These are phyloP conservation scores for Lactarius sanguifluus DNA, from an alignment of 768 basidiomycete genomes.

Conservation along the genomic window DNA sequence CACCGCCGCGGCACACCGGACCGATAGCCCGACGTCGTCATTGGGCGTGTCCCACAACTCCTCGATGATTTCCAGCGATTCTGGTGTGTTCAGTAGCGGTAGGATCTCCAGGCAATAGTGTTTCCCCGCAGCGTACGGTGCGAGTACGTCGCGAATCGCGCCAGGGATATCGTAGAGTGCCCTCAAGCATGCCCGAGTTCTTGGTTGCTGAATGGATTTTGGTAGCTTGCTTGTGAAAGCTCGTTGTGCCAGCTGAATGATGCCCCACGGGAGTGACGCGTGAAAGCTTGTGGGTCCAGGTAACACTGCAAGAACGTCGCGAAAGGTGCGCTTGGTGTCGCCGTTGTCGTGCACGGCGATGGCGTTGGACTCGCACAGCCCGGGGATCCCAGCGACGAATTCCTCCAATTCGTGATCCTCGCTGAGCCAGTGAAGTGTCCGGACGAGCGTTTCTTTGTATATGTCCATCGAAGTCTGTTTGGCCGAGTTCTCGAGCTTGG, in stretches of 20 bases:
- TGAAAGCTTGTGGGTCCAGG: constrained; percentile 6
- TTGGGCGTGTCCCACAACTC: background rate
- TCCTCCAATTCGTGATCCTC: background rate
- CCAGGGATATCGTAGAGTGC: constrained; percentile 3
- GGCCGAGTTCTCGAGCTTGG: background rate
- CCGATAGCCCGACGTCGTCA: background rate
- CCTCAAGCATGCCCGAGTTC: background rate
- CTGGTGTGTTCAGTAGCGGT: background rate
- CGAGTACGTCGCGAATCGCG: background rate
- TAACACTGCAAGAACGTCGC: constrained; percentile 2
- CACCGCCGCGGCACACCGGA: background rate
- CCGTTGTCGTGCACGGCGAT: background rate
- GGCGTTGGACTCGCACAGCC: background rate
- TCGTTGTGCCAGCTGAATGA: background rate
- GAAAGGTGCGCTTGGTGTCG: background rate
- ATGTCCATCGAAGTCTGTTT: background rate
- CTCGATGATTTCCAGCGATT: background rate
- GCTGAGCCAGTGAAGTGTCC: background rate
- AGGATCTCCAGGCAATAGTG: background rate
- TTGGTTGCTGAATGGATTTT: background rate
- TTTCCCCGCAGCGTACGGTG: background rate
- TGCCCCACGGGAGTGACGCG: background rate
- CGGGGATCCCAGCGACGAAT: background rate
- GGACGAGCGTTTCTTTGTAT: background rate
- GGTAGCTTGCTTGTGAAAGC: background rate